Evolutionary conservation across 139 green algal genomes (phyloP), one percentile per base, ranked within the genome.

Genomic region (Gonium pectorale): DNA sequence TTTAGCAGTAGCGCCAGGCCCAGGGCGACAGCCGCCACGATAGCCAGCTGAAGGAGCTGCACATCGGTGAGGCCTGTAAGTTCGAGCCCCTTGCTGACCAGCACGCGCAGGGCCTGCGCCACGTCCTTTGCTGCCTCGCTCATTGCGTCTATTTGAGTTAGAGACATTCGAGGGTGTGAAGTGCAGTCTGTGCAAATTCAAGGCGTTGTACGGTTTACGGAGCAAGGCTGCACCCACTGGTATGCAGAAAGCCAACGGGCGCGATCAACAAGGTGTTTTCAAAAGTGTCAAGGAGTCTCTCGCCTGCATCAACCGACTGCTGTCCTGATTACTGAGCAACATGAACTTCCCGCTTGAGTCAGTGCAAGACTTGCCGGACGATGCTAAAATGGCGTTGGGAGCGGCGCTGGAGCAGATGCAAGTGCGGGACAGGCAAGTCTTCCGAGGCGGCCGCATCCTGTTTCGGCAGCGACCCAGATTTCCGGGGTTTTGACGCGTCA

Each of bases 331-430:
- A n/a, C n/a, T n/a, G n/a, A n/a, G n/a, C n/a, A 43, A 68, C 24
- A 88, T 89, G 84, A 89, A 89, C 63, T 85, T 87, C 52, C 78
- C 85, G 5, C 79, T 89, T 3, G 78, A 86, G 13, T 69, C 74
- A 5, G 78, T 86, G 24, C 56, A 70, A 11, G 86, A 90, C 31
- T 54, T 90, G 5, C 86, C 86, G 6, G 80, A 86, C 35, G 86
- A 90, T 27, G 79, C 79, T 5, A 87, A 85, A 54, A 60, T 67
- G 43, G 81, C 86, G 9, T 60, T 91, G 1, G 41, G 46, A 0
- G 79, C 82, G 7, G 67, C 85, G 22, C 93, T 98, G 60, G 95
- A 98, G 86, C 80, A 94, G 66, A 96, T 97, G 94, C 95, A 98
- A 90, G 89, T 98, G 7, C 84, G 95, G 29, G 95, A 98, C 86